These are phyloP conservation scores for Iris pallida DNA, from an alignment of 116 monocot species.

Conservation along the genomic window DNA sequence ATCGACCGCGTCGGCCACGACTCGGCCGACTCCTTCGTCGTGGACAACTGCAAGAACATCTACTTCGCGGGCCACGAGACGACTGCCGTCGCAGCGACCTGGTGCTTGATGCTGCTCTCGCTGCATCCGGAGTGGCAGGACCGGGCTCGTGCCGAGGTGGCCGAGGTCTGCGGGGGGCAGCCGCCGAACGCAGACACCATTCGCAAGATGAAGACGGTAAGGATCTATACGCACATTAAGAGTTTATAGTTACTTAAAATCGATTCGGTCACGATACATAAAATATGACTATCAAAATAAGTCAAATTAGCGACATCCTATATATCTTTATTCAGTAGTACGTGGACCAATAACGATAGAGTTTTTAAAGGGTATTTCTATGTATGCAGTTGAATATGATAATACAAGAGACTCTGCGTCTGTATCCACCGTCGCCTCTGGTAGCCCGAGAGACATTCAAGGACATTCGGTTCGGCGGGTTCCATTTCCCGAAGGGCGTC, in stretches of 20 bases:
- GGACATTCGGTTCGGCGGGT: conserved; percentile 48
- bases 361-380: too few relatives aligned
- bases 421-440: conserved; percentile 50
- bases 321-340: too few relatives aligned
- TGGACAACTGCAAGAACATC: conserved; percentile 55
- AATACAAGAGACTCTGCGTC: conserved; percentile 67
- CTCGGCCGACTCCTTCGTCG: conserved; percentile 27
- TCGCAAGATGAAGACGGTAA: conserved; percentile 45
- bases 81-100: conserved; percentile 22
- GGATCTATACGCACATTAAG: not conserved
- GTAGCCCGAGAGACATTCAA: conserved; percentile 46
- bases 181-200: conserved; percentile 20
- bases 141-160: conserved; percentile 39
- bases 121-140: conserved; percentile 49
- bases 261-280: too few relatives aligned
- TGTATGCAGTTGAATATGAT: conserved; percentile 66
- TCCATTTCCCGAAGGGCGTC: conserved; percentile 61
- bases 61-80: conserved; percentile 62
- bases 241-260: too few relatives aligned
- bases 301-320: too few relatives aligned
- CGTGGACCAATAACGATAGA: too few relatives aligned
- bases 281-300: too few relatives aligned
- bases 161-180: conserved; percentile 16
- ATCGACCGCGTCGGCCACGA: not conserved
- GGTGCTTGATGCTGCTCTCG: conserved; percentile 51